phyloP scores from a whole-genome alignment of 2,329 filamentous ascomycete species.

The Xylariaceae sp. region DNA sequence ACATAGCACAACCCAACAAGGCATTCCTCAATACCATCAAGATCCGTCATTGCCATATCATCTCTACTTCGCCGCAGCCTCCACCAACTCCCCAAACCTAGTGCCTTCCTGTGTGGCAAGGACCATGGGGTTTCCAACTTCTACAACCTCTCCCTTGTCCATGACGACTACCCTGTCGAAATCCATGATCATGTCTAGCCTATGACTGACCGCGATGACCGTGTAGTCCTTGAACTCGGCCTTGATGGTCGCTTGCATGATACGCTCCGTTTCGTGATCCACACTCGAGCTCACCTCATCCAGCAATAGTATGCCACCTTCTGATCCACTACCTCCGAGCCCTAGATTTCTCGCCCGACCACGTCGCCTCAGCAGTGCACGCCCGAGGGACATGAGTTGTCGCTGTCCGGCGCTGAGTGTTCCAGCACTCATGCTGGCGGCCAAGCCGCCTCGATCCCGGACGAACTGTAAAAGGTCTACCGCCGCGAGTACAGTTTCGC shows the following conservation, averaged over 20 bases:
- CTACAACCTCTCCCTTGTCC: slow-evolving; percentile 53
- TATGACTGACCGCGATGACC: slow-evolving; percentile 48
- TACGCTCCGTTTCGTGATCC: slow-evolving; percentile 38
- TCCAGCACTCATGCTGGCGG: slow-evolving; percentile 47
- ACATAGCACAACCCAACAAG: too few relatives aligned
- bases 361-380: slow-evolving; percentile 38
- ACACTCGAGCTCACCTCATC: slow-evolving; percentile 45
- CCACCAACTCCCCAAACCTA: slow-evolving; percentile 29
- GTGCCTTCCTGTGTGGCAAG: slow-evolving; percentile 27
- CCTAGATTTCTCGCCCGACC: slow-evolving; percentile 34
- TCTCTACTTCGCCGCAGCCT: neutral
- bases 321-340: slow-evolving; percentile 27
- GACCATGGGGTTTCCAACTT: slow-evolving; percentile 42
- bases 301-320: slow-evolving; percentile 40
- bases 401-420: slow-evolving; percentile 59
- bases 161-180: slow-evolving; percentile 58
- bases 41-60: too few relatives aligned
- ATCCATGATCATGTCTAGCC: slow-evolving; percentile 51
- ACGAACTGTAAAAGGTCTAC: slow-evolving; percentile 37
- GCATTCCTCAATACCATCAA: too few relatives aligned
- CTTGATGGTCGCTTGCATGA: slow-evolving; percentile 37
- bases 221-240: slow-evolving; percentile 51
- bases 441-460: slow-evolving; percentile 36
- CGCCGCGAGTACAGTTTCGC: slow-evolving; percentile 32
- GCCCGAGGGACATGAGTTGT: slow-evolving; percentile 39